Evolutionary conservation across 148 eudicot species (phyloP).

Genomic region (Mesembryanthemum crystallinum): DNA sequence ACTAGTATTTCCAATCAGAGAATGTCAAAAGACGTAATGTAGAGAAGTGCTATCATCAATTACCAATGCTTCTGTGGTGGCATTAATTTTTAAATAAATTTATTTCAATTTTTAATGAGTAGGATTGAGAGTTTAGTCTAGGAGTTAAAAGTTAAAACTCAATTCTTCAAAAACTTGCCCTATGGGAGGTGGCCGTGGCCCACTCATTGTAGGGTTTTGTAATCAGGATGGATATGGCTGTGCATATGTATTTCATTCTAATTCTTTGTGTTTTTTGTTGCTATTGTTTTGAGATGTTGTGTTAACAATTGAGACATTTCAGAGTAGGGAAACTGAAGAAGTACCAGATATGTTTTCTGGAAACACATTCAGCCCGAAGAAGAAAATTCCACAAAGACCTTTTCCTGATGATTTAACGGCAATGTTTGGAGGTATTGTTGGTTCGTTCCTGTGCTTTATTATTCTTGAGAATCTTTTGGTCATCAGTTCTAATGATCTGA

Average conservation of each 20-base stretch:
- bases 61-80: background rate
- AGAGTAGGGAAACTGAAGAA: slow-evolving; percentile 25
- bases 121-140: background rate
- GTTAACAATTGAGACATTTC: slow-evolving; percentile 19
- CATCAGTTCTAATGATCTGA: slow-evolving; percentile 5
- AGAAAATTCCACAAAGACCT: slow-evolving; percentile 33
- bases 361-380: slow-evolving; percentile 28
- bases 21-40: background rate
- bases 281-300: slow-evolving; percentile 36
- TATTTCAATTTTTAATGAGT: background rate
- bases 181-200: background rate
- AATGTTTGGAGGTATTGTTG: slow-evolving; percentile 60
- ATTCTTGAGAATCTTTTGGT: slow-evolving; percentile 8
- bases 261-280: background rate
- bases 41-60: background rate
- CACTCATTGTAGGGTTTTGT: background rate
- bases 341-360: slow-evolving; percentile 30
- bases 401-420: slow-evolving; percentile 49
- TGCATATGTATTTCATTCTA: background rate
- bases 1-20: background rate
- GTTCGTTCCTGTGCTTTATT: background rate
- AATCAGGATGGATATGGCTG: background rate
- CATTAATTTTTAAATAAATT: no score
- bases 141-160: background rate
- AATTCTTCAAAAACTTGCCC: background rate